These are phyloP conservation scores for Naganishia liquefaciens DNA, from an alignment of 1,284 basidiomycete genomes.

Conservation along the genomic window DNA sequence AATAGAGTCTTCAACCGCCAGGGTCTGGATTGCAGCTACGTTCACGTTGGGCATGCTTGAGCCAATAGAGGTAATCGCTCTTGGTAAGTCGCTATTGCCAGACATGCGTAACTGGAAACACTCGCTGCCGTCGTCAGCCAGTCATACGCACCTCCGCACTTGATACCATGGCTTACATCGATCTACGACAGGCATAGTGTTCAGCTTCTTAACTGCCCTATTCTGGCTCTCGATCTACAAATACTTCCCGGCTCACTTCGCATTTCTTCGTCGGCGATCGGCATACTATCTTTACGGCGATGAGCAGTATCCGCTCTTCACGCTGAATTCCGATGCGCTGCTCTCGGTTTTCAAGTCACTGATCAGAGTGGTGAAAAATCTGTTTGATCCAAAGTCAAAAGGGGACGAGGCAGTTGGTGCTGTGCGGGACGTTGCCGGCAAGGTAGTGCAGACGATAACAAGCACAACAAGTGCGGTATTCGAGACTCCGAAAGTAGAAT, in stretches of 20 bases:
- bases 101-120: too few species aligned
- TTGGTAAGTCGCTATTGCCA: conserved; percentile 42
- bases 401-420: not conserved
- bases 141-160: not conserved
- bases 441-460: conserved; percentile 1
- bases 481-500: conserved; percentile 16
- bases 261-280: conserved; percentile 50
- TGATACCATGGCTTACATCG: not conserved
- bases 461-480: not conserved
- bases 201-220: conserved; percentile 45
- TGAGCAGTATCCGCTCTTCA: conserved; percentile 39
- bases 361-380: not conserved
- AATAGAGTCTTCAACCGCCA: conserved; percentile 23
- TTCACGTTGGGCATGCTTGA: conserved; percentile 52
- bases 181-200: conserved; percentile 39
- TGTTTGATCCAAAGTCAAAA: not conserved
- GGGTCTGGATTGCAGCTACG: conserved; percentile 47
- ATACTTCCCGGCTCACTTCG: conserved; percentile 51
- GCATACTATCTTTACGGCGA: conserved; percentile 54
- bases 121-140: not conserved
- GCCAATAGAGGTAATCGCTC: conserved; percentile 49
- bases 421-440: not conserved
- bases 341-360: not conserved
- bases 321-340: conserved; percentile 1
- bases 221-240: conserved; percentile 52